A percentile compares a stretch with the other conserved stretches of the same genome.
Conservation (phyloP, 75 land plant species). For the Cupressus sempervirens region DNA sequence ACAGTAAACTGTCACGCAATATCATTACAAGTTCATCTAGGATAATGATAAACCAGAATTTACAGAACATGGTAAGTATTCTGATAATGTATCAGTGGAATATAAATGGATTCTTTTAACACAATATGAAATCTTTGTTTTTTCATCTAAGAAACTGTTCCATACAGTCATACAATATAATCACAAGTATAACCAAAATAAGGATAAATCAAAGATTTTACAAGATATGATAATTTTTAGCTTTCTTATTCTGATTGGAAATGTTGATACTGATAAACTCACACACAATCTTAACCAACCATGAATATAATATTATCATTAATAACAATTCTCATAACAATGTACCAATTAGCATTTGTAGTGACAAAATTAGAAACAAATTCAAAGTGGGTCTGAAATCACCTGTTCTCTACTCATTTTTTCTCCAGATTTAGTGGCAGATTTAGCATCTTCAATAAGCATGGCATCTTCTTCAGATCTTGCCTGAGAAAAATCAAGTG, state of each 20-base stretch:
- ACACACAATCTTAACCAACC: too few relatives aligned
- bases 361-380: not conserved
- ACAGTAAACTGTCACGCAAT: conserved; percentile 61
- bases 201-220: not conserved
- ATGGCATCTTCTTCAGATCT: conserved; percentile 72
- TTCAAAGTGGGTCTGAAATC: not conserved
- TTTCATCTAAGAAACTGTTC: too few relatives aligned
- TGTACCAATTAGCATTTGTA: not conserved
- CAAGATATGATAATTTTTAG: not conserved
- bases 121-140: too few relatives aligned
- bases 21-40: too few relatives aligned
- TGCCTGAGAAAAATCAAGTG: conserved; percentile 68
- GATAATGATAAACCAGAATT: not conserved
- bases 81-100: too few relatives aligned
- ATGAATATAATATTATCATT: too few relatives aligned
- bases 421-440: conserved; percentile 54
- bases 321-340: not conserved
- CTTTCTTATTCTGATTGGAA: too few relatives aligned
- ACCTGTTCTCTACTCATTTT: conserved; percentile 87
- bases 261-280: too few relatives aligned
- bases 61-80: too few relatives aligned
- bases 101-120: too few relatives aligned
- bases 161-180: too few relatives aligned
- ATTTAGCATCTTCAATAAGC: conserved; percentile 70
- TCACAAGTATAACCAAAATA: not conserved